phyloP scores from a whole-genome alignment of 2,329 filamentous ascomycete genomes.

The Sclerotinia spermophila region DNA sequence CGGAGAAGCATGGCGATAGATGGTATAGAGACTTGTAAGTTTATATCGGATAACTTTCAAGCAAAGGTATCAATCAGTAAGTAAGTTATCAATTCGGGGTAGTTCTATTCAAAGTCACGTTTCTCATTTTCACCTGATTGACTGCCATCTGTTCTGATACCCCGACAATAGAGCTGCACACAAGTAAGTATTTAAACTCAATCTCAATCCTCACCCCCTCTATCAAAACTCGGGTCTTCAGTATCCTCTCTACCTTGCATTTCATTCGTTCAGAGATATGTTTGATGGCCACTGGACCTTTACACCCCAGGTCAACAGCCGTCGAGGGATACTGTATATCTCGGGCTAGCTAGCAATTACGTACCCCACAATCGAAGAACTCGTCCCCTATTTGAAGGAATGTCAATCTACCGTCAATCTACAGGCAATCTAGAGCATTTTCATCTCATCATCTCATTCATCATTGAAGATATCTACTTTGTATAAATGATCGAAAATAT shows the following conservation, averaged over 20 bases:
- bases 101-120: not conserved
- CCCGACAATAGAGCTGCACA: not conserved
- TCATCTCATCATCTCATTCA: no score
- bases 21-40: not conserved
- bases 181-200: not conserved
- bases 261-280: not conserved
- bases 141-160: not conserved
- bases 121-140: not conserved
- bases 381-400: not conserved
- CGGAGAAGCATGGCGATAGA: not conserved
- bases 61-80: not conserved
- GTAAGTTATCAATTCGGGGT: no score
- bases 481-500: not conserved
- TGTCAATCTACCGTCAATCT: not conserved
- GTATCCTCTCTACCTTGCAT: not conserved
- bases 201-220: not conserved
- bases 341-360: not conserved
- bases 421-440: not conserved
- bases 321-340: not conserved
- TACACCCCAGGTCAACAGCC: not conserved
- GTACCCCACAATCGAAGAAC: conserved; percentile 9
- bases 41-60: not conserved
- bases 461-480: no score
- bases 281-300: not conserved
- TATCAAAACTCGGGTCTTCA: not conserved